Percentiles rank a stretch among this genome's conserved stretches.
Evolutionary conservation across 2,329 filamentous ascomycete genomes (phyloP).

Genomic region (Tolypocladium paradoxum): DNA sequence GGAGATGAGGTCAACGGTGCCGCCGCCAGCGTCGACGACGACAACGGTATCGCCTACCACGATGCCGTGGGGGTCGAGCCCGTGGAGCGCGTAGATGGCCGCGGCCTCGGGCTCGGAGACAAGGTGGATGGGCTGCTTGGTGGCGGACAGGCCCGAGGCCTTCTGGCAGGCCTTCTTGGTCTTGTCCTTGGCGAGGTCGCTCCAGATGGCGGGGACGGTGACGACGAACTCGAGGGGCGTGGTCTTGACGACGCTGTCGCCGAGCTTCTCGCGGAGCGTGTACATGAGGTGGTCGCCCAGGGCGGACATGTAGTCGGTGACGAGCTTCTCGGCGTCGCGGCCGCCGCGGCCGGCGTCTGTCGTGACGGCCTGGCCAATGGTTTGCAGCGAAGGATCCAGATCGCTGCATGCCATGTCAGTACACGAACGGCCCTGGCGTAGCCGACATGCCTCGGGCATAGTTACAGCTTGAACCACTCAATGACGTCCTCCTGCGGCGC

Average conservation of each 20-base stretch:
- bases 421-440: neutral
- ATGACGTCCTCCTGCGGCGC: slow-evolving; percentile 26
- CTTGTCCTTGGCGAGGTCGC: slow-evolving; percentile 37
- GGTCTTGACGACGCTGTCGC: slow-evolving; percentile 26
- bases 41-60: slow-evolving; percentile 34
- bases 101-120: slow-evolving; percentile 40
- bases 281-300: slow-evolving; percentile 33
- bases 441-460: slow-evolving; percentile 1
- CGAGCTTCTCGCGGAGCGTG: slow-evolving; percentile 30
- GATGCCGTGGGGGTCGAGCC: slow-evolving; percentile 26
- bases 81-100: slow-evolving; percentile 33
- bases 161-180: slow-evolving; percentile 32
- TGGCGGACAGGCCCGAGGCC: slow-evolving; percentile 18
- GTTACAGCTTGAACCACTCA: slow-evolving; percentile 40
- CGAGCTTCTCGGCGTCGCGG: slow-evolving; percentile 26
- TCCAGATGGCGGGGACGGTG: slow-evolving; percentile 47
- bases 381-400: slow-evolving; percentile 24
- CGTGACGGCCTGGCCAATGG: slow-evolving; percentile 17
- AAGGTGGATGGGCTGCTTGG: slow-evolving; percentile 24
- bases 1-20: slow-evolving; percentile 39
- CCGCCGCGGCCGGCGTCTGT: slow-evolving; percentile 16
- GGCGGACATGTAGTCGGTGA: slow-evolving; percentile 35
- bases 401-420: slow-evolving; percentile 13
- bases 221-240: slow-evolving; percentile 38
- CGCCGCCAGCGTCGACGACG: slow-evolving; percentile 41